A percentile compares a stretch with the other conserved stretches of the same genome.
Evolutionary conservation across 495 filamentous ascomycete genomes (phyloP).

Genomic region (Echria macrotheca): DNA sequence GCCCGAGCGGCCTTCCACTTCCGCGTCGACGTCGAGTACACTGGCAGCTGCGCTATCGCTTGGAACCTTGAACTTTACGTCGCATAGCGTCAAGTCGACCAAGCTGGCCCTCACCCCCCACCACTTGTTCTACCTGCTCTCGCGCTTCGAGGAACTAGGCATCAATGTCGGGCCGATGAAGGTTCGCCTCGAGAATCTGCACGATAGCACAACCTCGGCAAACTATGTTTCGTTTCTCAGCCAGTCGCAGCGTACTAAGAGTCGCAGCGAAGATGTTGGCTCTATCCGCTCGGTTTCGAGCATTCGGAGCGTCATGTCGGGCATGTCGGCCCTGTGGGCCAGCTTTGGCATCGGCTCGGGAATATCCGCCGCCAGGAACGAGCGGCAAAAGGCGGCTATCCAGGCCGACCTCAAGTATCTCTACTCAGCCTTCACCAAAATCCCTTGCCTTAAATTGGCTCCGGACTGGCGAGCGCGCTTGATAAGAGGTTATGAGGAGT

Average conservation of each 20-base stretch:
- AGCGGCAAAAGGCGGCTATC: slow-evolving; percentile 78
- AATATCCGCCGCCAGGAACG: slow-evolving; percentile 69
- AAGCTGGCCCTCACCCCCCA: slow-evolving; percentile 95
- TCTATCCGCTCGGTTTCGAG: slow-evolving; percentile 95
- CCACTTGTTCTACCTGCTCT: slow-evolving; percentile 93
- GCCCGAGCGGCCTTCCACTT: slow-evolving; percentile 48
- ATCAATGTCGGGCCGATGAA: slow-evolving; percentile 94
- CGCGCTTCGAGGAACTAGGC: slow-evolving; percentile 85
- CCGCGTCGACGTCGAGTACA: slow-evolving; percentile 64
- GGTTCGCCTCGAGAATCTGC: slow-evolving; percentile 88
- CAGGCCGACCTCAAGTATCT: slow-evolving; percentile 88
- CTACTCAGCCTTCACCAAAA: slow-evolving; percentile 97
- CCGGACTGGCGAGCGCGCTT: slow-evolving; percentile 84
- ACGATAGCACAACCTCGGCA: slow-evolving; percentile 75
- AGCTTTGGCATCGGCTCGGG: slow-evolving; percentile 73
- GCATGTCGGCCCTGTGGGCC: slow-evolving; percentile 89
- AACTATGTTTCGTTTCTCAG: slow-evolving; percentile 96
- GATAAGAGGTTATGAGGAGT: slow-evolving; percentile 92
- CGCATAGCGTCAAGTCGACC: slow-evolving; percentile 76
- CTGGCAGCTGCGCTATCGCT: slow-evolving; percentile 82
- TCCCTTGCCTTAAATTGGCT: slow-evolving; percentile 80
- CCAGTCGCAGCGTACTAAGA: slow-evolving; percentile 68
- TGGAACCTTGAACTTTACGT: slow-evolving; percentile 75
- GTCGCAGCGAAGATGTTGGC: slow-evolving; percentile 71
- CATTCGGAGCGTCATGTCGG: slow-evolving; percentile 94